Percentiles rank a stretch among this genome's conserved stretches.
Conservation (phyloP, 805 yeast species). For the Kurtzmaniella fragi region DNA sequence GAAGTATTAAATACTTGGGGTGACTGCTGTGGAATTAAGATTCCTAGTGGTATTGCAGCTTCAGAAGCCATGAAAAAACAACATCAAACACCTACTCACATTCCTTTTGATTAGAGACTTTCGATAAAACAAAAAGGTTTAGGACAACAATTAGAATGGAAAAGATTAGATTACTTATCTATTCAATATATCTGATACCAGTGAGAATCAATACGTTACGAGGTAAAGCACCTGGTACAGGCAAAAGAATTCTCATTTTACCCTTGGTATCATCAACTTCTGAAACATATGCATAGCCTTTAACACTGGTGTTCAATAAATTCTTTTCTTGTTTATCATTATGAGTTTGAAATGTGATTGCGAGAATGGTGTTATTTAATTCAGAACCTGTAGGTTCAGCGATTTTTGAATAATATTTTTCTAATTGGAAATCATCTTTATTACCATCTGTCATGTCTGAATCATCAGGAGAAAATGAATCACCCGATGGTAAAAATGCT, state of each 20-base stretch:
- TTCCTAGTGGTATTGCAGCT: slow-evolving; percentile 95
- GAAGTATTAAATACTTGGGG: slow-evolving; percentile 66
- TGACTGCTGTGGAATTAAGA: slow-evolving; percentile 94
- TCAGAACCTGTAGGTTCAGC: slow-evolving; percentile 45
- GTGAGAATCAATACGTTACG: slow-evolving; percentile 70
- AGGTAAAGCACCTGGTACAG: slow-evolving; percentile 86
- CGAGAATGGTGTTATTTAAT: slow-evolving; percentile 73
- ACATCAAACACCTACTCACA: slow-evolving; percentile 26
- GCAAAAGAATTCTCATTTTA: slow-evolving; percentile 67
- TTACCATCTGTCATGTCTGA: slow-evolving; percentile 11
- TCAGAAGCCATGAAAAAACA: slow-evolving; percentile 42
- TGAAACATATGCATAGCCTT: slow-evolving; percentile 73
- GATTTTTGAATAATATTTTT: slow-evolving; percentile 28
- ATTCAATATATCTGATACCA: slow-evolving; percentile 78
- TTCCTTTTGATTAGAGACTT: slow-evolving; percentile 59
- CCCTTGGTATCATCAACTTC: slow-evolving; percentile 73
- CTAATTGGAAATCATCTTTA: slow-evolving; percentile 24
- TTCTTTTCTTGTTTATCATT: slow-evolving; percentile 41
- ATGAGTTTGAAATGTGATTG: slow-evolving; percentile 40
- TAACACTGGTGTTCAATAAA: slow-evolving; percentile 52
- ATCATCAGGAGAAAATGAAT: slow-evolving; percentile 31
- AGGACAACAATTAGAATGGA: too few relatives aligned
- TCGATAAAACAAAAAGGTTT: too few relatives aligned
- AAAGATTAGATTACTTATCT: too few relatives aligned
- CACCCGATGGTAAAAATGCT: slow-evolving; percentile 40